Evolutionary conservation across 441 rosid genomes (phyloP), one percentile per base, ranked within the genome.

Genomic region (Croton setiger): DNA sequence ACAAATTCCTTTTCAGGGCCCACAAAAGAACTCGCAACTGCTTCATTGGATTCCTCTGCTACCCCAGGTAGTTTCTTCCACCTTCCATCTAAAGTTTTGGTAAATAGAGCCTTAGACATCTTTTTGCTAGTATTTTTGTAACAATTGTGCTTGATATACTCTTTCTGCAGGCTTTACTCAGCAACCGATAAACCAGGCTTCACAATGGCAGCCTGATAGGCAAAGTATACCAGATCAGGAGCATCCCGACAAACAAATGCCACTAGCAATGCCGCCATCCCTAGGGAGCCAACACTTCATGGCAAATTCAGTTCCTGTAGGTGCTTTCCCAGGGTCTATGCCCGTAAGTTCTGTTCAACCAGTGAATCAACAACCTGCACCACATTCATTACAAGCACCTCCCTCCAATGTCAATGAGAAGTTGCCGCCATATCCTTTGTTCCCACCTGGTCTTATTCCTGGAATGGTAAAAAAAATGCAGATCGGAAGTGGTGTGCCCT

Each of bases 381-480:
- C 73, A 61, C 79, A 43, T 73, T 71, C 79, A 76, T 69, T 78
- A 66, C 81, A 67, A 74, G 53, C 68, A 43, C 68, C 82, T 74
- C 62, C 83, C 69, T 70, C 85, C 49, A 74, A 63, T 67, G 57
- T 64, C 43, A 87, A 76, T 51, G 99, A 94, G 74, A 94, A 92
- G 48, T 72, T 82, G 74, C 85, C 98, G n/a, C 93, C 97, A 4
- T 95, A 92, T 79, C 99, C 99, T 68, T 82, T 92, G 64, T 95
- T 95, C 75, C 99, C 99, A 48, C 99, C 98, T 18, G 99, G 98
- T 75, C 89, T 94, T 69, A 92, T 94, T 61, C 99, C 98, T 59
- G 98, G 97, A 48, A 94, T 94, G 99, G 98, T 94, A 27, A 88
- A 85, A 76, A 94, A 90, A 86, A 94, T 90, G 97, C 98, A 94